These are phyloP conservation scores for Nannizzia gypsea DNA, from an alignment of 2,329 filamentous ascomycete species.

Conservation along the genomic window DNA sequence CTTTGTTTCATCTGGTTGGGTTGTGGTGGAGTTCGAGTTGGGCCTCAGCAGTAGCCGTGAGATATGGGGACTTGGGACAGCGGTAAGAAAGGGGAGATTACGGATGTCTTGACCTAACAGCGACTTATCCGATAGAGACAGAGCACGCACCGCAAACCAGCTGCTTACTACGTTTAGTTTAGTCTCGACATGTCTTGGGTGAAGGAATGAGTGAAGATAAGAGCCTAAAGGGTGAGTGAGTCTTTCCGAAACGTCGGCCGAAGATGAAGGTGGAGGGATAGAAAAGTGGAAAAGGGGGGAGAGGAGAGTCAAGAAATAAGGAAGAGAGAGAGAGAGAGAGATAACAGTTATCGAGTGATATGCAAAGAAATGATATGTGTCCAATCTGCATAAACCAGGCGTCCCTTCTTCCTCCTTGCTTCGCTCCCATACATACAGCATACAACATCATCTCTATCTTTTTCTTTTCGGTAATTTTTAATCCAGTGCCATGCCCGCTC, in stretches of 20 bases:
- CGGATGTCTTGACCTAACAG: background rate
- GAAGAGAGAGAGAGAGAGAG: background rate
- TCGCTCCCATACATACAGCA: background rate
- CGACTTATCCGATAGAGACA: too few species aligned
- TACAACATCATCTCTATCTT: background rate
- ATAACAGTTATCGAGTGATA: background rate
- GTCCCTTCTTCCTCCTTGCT: background rate
- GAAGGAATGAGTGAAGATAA: background rate
- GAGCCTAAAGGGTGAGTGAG: background rate
- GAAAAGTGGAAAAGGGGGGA: background rate
- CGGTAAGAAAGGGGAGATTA: background rate
- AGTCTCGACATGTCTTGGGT: too few species aligned
- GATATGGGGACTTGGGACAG: too few species aligned
- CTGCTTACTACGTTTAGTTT: background rate
- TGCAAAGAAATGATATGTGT: background rate
- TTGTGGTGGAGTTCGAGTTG: background rate
- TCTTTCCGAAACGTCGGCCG: background rate
- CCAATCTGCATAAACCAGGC: conserved; percentile 1
- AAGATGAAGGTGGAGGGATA: background rate
- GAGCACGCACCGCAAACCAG: background rate
- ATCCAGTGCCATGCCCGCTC: conserved; percentile 3
- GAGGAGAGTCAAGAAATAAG: background rate
- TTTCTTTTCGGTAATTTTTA: background rate
- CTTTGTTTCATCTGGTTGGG: background rate
- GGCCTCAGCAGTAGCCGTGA: too few species aligned